Evolutionary conservation across 2,329 filamentous ascomycete genomes (phyloP).

Genomic region (Neopestalotiopsis clavispora): DNA sequence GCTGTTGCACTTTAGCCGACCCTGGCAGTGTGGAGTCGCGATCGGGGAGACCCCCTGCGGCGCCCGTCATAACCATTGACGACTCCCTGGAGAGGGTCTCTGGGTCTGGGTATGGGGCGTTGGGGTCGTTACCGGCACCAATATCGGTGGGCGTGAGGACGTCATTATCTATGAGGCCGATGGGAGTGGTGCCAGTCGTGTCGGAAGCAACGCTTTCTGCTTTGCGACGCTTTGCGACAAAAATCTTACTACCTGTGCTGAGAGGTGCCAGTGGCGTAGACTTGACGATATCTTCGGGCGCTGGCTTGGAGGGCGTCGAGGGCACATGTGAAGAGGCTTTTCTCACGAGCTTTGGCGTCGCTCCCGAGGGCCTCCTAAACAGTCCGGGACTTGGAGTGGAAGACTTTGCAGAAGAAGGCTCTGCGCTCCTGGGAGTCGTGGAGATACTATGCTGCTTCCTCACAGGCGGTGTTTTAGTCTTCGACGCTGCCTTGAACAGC

Average conservation of each 20-base stretch:
- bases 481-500: conserved; percentile 38
- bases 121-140: conserved; percentile 26
- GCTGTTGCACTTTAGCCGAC: background rate
- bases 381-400: background rate
- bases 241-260: conserved; percentile 20
- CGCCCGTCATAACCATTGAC: conserved; percentile 21
- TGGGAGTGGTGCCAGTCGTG: conserved; percentile 24
- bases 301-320: background rate
- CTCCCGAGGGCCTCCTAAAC: conserved; percentile 1
- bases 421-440: conserved; percentile 6
- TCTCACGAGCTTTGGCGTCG: conserved; percentile 8
- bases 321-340: conserved; percentile 4
- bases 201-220: conserved; percentile 24
- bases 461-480: conserved; percentile 34
- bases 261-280: conserved; percentile 27
- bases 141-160: conserved; percentile 31
- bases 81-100: conserved; percentile 20
- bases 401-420: background rate
- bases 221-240: conserved; percentile 20
- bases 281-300: conserved; percentile 21
- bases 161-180: conserved; percentile 27
- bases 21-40: conserved; percentile 4
- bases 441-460: conserved; percentile 24
- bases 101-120: conserved; percentile 18
- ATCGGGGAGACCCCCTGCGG: conserved; percentile 4